These are phyloP conservation scores for Sporothrix brunneoviolacea DNA, from an alignment of 2,329 filamentous ascomycete genomes.

Conservation along the genomic window DNA sequence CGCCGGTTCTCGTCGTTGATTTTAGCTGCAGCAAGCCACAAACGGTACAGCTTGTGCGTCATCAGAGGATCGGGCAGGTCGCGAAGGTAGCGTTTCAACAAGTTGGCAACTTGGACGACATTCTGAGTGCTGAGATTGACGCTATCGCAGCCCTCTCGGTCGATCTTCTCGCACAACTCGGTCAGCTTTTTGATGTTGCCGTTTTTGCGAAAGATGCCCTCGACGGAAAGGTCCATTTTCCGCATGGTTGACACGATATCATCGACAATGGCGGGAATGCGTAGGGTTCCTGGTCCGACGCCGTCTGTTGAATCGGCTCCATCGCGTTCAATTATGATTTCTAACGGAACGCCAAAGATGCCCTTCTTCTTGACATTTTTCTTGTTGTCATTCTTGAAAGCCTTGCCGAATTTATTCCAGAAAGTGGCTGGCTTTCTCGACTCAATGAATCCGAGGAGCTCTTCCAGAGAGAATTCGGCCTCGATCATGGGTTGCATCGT, in stretches of 20 bases:
- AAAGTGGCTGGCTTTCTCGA: slow-evolving; percentile 83
- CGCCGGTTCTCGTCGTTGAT: slow-evolving; percentile 75
- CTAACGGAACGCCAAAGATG: slow-evolving; percentile 83
- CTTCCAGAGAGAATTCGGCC: slow-evolving; percentile 85
- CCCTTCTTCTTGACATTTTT: slow-evolving; percentile 85
- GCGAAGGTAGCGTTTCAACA: slow-evolving; percentile 90
- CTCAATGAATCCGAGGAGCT: slow-evolving; percentile 87
- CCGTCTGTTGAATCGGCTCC: slow-evolving; percentile 97
- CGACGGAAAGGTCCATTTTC: slow-evolving; percentile 97
- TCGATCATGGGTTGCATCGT: slow-evolving; percentile 92
- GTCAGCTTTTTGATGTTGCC: slow-evolving; percentile 94
- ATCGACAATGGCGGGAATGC: slow-evolving; percentile 90
- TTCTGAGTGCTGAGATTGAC: slow-evolving; percentile 83
- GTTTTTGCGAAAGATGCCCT: slow-evolving; percentile 98
- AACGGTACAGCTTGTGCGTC: slow-evolving; percentile 86
- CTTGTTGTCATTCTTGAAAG: slow-evolving; percentile 78
- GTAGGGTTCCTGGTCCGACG: slow-evolving; percentile 82
- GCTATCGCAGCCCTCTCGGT: slow-evolving; percentile 75
- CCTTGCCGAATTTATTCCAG: slow-evolving; percentile 97
- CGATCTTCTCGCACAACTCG: slow-evolving; percentile 78
- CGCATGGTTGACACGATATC: slow-evolving; percentile 91
- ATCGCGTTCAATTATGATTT: slow-evolving; percentile 83
- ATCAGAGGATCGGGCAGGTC: slow-evolving; percentile 91
- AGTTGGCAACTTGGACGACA: slow-evolving; percentile 86
- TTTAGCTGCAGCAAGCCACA: slow-evolving; percentile 88